Base-by-base conservation (phyloP, 148 eudicot species). In the Amaranthus hypochondriacus region DNA sequence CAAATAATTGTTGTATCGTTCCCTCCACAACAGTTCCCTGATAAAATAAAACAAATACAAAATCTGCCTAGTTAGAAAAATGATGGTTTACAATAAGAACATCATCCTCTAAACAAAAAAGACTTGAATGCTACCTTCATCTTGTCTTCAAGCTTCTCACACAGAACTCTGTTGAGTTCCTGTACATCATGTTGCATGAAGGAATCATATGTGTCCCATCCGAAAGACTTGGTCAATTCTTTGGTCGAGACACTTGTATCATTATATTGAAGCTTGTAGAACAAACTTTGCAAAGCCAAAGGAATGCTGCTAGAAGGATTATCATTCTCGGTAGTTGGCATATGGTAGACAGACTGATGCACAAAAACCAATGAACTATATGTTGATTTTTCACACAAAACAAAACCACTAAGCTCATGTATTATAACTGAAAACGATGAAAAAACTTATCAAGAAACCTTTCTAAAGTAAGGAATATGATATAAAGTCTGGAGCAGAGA, bases 11-110 rank as follows among this genome's bases (percentile, higher is more conserved):
- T 54, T 96, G 99, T 81, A 96, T 92, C 56, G 99, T 90, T 60
- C 97, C 99, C 83, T 96, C 99, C 64, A 96, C 99, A 77, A 96
- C 99, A 72, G 97, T 96, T 76, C 97, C 97, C 99, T 96, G 86
- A 18, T 62, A 79, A 76, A 85, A 77, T 43, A 79, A 28, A 80
- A 46, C 48, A 78, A 57, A 65, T 62, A 69, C 48, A n/a, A 73
- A 39, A 21, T n/a, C 57, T 49, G 9, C 11, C 13, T 42, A 48
- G 48, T 48, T 42, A 18, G 58, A 70, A 28, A 15, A 48, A 7
- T n/a, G 47, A 42, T 68, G n/a, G 42, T 68, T 68, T 65, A 3
- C 43, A n/a, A 73, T 56, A n/a, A 58, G 74, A 46, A 7, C 48
- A 62, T 12, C 56, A 71, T 7, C 8, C 48, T 39, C 39, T 65